Evolutionary conservation across 1,284 basidiomycete genomes (phyloP).

Genomic region (Phlebopus sp.): DNA sequence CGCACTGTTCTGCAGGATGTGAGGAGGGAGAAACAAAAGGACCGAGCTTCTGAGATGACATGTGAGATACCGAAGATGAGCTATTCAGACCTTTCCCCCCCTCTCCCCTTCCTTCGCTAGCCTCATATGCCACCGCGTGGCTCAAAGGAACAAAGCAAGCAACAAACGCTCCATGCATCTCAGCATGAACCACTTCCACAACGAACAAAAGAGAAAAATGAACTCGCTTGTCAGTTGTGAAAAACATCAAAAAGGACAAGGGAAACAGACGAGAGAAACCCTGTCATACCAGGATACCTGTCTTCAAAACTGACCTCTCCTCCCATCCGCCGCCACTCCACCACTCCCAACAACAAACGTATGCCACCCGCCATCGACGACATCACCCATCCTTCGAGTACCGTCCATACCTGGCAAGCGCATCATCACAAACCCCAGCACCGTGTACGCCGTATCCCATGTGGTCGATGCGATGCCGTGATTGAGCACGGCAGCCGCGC

Average conservation of each 20-base stretch:
- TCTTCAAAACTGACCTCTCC: slow-evolving; percentile 5
- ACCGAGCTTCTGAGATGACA: too few relatives aligned
- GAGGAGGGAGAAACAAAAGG: too few relatives aligned
- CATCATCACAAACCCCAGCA: slow-evolving; percentile 14
- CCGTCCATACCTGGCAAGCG: not conserved
- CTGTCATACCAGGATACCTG: not conserved
- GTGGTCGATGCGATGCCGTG: slow-evolving; percentile 22
- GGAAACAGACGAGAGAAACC: slow-evolving; percentile 1
- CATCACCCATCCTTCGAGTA: slow-evolving; percentile 4
- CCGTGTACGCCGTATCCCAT: slow-evolving; percentile 18
- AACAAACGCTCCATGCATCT: slow-evolving; percentile 18
- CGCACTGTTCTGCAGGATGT: too few relatives aligned
- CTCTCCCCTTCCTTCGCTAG: slow-evolving; percentile 3
- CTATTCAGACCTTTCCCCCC: not conserved
- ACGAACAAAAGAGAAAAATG: slow-evolving; percentile 27
- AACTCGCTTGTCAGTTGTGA: slow-evolving; percentile 13
- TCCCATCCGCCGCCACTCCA: slow-evolving; percentile 9
- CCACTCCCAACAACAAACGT: slow-evolving; percentile 8
- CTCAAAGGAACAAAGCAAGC: slow-evolving; percentile 23
- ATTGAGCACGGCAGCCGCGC: slow-evolving; percentile 28
- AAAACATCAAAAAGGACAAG: slow-evolving; percentile 25
- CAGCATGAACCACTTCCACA: slow-evolving; percentile 26
- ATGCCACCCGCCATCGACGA: slow-evolving; percentile 19
- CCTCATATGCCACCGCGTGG: slow-evolving; percentile 14
- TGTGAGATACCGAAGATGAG: too few relatives aligned